Conservation (phyloP, 140 eudicot species). For the Ambrosia hybrid region DNA sequence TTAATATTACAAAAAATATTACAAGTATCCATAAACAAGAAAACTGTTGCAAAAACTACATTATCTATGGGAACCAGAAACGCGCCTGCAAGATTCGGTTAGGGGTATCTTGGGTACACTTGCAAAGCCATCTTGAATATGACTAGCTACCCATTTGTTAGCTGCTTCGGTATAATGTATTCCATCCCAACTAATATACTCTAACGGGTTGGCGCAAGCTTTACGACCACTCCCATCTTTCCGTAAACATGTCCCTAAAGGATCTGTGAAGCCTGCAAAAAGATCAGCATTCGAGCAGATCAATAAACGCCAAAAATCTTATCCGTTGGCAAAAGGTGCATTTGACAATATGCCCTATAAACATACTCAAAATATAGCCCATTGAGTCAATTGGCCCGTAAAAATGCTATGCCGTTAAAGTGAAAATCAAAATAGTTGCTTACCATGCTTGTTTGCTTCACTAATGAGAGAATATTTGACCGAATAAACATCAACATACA, state of each 20-base stretch:
- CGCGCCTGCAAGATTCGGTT: conserved; percentile 32
- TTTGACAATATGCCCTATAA: background rate
- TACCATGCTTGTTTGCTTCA: conserved; percentile 48
- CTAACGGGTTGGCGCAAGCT: conserved; percentile 31
- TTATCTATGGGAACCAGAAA: background rate
- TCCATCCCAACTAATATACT: conserved; percentile 42
- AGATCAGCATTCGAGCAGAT: background rate
- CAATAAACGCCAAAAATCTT: background rate
- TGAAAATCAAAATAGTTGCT: background rate
- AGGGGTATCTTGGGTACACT: conserved; percentile 36
- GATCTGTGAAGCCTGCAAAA: conserved; percentile 45
- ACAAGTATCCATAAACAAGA: background rate
- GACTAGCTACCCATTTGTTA: conserved; percentile 40
- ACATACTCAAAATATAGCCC: no score
- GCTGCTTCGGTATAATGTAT: conserved; percentile 63
- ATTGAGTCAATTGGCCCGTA: no score
- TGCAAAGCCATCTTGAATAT: conserved; percentile 39
- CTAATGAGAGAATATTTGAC: conserved; percentile 48
- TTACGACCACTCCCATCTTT: conserved; percentile 7
- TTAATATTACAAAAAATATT: no score
- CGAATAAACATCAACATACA: conserved; percentile 49
- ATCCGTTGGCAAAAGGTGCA: background rate
- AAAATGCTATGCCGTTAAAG: background rate
- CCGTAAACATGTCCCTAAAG: conserved; percentile 42
- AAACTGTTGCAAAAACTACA: background rate